A percentile compares a stretch with the other conserved stretches of the same genome.
Conservation (phyloP, 164 flowering plant genomes). For the Vitis amurensis region DNA sequence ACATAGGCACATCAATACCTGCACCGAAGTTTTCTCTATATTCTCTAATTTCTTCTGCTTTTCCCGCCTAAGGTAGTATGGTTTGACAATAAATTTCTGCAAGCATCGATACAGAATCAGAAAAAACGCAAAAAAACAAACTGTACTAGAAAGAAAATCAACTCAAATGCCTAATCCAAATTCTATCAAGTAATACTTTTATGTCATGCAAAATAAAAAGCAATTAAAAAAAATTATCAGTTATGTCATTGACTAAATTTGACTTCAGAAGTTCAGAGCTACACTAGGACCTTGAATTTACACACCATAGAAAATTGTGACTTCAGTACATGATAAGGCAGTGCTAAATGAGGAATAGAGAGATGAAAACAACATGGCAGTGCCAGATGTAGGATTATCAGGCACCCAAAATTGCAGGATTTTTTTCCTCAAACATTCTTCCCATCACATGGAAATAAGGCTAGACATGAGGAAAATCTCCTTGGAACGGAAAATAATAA, state of each 20-base stretch:
- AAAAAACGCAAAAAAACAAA: neutral
- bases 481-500: neutral
- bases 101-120: conserved; percentile 10
- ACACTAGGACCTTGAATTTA: neutral
- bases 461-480: neutral
- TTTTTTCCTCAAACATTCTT: neutral
- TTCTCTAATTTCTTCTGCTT: conserved; percentile 66
- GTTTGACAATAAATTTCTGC: conserved; percentile 77
- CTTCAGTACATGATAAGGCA: neutral
- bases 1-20: conserved; percentile 44
- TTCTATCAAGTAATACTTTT: neutral
- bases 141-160: too few species aligned
- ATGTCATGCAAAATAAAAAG: neutral
- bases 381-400: neutral
- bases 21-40: conserved; percentile 55
- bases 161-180: too few species aligned
- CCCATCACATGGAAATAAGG: neutral
- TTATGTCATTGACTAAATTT: too few species aligned
- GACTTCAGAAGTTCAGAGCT: neutral
- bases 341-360: neutral
- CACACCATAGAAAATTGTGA: too few species aligned
- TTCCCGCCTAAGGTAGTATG: conserved; percentile 69
- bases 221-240: neutral
- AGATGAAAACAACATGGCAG: neutral
- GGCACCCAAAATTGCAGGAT: neutral